Conservation (phyloP, 106 monocot species). For the Posidonia australis region DNA sequence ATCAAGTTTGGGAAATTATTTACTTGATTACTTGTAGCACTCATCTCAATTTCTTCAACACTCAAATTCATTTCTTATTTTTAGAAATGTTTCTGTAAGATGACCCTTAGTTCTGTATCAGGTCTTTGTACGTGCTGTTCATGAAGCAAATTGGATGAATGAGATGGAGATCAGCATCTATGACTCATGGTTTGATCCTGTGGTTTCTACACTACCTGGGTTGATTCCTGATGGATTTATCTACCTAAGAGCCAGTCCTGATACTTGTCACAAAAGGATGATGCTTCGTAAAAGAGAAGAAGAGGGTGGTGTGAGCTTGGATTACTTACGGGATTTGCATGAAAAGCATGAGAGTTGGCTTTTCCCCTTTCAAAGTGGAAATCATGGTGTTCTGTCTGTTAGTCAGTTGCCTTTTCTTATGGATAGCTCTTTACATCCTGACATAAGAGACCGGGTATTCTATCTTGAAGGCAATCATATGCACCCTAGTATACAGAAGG, state of each 20-base stretch:
- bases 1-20: no score
- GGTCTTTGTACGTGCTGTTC: slow-evolving; percentile 97
- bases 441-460: slow-evolving; percentile 83
- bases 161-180: slow-evolving; percentile 99
- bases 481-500: slow-evolving; percentile 96
- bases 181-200: slow-evolving; percentile 99
- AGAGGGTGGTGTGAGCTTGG: slow-evolving; percentile 75
- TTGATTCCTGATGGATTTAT: slow-evolving; percentile 97
- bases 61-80: no score
- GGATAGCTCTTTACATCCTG: slow-evolving; percentile 71
- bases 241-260: slow-evolving; percentile 95
- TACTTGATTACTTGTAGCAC: no score
- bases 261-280: slow-evolving; percentile 97
- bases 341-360: slow-evolving; percentile 99
- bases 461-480: slow-evolving; percentile 89
- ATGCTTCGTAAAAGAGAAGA: slow-evolving; percentile 69
- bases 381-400: slow-evolving; percentile 71
- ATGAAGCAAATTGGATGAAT: slow-evolving; percentile 99
- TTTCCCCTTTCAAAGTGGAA: slow-evolving; percentile 60
- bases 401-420: slow-evolving; percentile 56
- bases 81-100: no score
- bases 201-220: slow-evolving; percentile 81
- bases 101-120: slow-evolving; percentile 4
- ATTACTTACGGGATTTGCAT: slow-evolving; percentile 80
- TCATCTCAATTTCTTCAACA: no score